Conservation (phyloP, 768 basidiomycete genomes). For the Coprinellus aureogranulatus region DNA sequence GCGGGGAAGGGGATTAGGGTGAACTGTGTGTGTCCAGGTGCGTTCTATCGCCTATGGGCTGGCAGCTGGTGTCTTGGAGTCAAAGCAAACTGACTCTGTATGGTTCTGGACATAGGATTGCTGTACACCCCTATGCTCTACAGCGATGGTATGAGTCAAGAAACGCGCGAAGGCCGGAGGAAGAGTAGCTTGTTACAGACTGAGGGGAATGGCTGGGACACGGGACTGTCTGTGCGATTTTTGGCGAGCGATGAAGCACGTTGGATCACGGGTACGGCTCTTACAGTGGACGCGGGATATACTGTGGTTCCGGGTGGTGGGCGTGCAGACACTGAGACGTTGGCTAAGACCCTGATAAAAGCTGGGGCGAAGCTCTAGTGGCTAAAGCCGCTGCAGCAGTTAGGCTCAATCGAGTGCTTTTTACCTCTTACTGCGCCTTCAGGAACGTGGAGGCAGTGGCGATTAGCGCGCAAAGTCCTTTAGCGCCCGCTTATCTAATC, state of each 20-base stretch:
- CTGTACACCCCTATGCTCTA: slow-evolving; percentile 43
- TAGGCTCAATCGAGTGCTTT: too few relatives aligned
- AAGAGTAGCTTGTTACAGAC: slow-evolving; percentile 37
- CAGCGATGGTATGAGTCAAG: slow-evolving; percentile 31
- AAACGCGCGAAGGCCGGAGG: slow-evolving; percentile 34
- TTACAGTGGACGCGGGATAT: slow-evolving; percentile 42
- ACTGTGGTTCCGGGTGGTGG: slow-evolving; percentile 28
- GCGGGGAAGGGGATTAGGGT: slow-evolving; percentile 38
- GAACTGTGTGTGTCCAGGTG: slow-evolving; percentile 42
- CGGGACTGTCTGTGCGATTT: slow-evolving; percentile 38
- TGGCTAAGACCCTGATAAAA: background rate
- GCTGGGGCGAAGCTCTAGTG: background rate
- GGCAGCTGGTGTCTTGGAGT: background rate
- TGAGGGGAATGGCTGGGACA: slow-evolving; percentile 45
- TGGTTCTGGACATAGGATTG: slow-evolving; percentile 25
- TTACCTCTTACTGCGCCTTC: too few relatives aligned
- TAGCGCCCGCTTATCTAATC: slow-evolving; percentile 5
- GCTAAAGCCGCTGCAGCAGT: background rate
- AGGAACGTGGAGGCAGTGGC: too few relatives aligned
- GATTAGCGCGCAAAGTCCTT: background rate
- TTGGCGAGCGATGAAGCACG: slow-evolving; percentile 41
- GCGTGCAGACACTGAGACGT: background rate
- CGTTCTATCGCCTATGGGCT: slow-evolving; percentile 7
- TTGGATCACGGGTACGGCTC: slow-evolving; percentile 41
- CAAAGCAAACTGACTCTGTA: background rate